Evolutionary conservation across 1,139 yeast species (phyloP).

Genomic region (Oligophagozyma castellii): DNA sequence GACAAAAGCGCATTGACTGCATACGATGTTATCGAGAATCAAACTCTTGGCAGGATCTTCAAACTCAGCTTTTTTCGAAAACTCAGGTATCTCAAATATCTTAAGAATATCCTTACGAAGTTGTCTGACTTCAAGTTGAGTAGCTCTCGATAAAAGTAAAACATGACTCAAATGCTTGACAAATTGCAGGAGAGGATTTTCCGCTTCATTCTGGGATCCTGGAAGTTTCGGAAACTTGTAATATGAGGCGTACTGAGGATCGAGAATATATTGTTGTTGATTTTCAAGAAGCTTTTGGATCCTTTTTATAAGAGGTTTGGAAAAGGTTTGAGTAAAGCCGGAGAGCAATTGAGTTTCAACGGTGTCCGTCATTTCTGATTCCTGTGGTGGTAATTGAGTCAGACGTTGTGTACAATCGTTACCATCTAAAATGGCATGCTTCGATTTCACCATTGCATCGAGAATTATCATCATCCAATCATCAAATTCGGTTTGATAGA

Average conservation of each 20-base stretch:
- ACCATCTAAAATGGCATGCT: slow-evolving; percentile 28
- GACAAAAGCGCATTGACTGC: slow-evolving; percentile 65
- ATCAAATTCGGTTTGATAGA: slow-evolving; percentile 70
- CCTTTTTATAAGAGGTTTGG: slow-evolving; percentile 54
- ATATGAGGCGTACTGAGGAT: slow-evolving; percentile 49
- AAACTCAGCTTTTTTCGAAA: slow-evolving; percentile 66
- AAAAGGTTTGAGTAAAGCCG: slow-evolving; percentile 34
- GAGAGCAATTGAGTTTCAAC: slow-evolving; percentile 27
- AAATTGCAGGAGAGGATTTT: slow-evolving; percentile 67
- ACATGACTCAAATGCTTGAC: slow-evolving; percentile 68
- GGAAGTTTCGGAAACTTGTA: slow-evolving; percentile 63
- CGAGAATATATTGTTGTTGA: slow-evolving; percentile 61
- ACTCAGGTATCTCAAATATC: slow-evolving; percentile 71
- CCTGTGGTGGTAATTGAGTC: slow-evolving; percentile 51
- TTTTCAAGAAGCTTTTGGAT: slow-evolving; percentile 49
- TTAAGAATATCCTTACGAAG: slow-evolving; percentile 62
- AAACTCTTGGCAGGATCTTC: slow-evolving; percentile 63
- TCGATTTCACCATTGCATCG: slow-evolving; percentile 52
- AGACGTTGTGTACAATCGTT: slow-evolving; percentile 41
- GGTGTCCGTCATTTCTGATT: slow-evolving; percentile 25
- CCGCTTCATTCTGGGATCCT: slow-evolving; percentile 48
- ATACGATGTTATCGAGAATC: slow-evolving; percentile 51
- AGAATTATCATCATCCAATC: slow-evolving; percentile 75
- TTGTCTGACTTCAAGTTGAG: slow-evolving; percentile 60
- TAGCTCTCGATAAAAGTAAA: slow-evolving; percentile 47